Conservation (phyloP, 202 grass and related monocot species). For the Brachypodium distachyon region DNA sequence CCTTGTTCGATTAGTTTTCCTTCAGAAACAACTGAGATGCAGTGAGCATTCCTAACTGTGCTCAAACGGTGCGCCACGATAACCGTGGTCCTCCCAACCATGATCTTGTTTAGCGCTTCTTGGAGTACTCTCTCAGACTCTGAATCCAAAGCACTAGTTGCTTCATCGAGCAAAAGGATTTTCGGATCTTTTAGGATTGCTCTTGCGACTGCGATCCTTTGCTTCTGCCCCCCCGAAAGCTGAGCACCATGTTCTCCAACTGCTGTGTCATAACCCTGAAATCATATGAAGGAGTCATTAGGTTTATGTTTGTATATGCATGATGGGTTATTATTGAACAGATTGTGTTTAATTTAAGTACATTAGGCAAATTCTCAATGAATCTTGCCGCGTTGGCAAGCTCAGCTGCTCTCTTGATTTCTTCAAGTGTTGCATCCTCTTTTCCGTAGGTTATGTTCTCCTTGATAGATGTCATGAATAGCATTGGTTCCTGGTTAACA, state of each 20-base stretch:
- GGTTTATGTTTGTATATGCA: constrained; percentile 1
- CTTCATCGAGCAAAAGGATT: constrained; percentile 89
- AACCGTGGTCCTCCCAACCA: constrained; percentile 62
- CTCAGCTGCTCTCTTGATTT: constrained; percentile 60
- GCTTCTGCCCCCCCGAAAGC: constrained; percentile 81
- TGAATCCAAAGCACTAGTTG: constrained; percentile 76
- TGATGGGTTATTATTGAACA: neutral
- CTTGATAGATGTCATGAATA: constrained; percentile 65
- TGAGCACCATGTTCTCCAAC: constrained; percentile 72
- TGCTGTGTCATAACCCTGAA: constrained; percentile 61
- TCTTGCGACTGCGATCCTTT: constrained; percentile 76
- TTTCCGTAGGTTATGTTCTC: constrained; percentile 76
- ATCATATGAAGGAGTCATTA: constrained; percentile 7
- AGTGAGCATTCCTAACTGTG: constrained; percentile 62
- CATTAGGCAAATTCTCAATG: constrained; percentile 74
- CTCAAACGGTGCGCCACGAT: constrained; percentile 69
- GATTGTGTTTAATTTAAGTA: constrained; percentile 29
- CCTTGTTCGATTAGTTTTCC: constrained; percentile 83
- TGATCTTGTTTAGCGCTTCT: constrained; percentile 59
- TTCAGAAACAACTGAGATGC: constrained; percentile 52
- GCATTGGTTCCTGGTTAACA: constrained; percentile 71
- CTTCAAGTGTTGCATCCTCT: constrained; percentile 62
- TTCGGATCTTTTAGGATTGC: constrained; percentile 81
- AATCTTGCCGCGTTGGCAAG: constrained; percentile 67
- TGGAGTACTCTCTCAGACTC: constrained; percentile 78